Evolutionary conservation across 176 grass and related monocot species (phyloP).

Genomic region (Oryza officinalis): DNA sequence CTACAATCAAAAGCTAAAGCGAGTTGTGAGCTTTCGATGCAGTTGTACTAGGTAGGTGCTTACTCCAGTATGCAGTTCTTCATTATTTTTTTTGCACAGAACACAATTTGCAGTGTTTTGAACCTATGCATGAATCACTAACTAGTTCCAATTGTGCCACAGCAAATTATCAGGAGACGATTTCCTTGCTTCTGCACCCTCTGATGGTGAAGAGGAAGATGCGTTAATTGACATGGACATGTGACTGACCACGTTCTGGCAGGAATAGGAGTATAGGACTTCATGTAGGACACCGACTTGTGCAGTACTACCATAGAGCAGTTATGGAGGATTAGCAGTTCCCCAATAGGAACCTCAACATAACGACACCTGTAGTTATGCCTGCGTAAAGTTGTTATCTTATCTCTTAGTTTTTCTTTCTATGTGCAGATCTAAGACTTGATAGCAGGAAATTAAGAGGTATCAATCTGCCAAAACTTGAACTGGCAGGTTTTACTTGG

Average conservation of each 20-base stretch:
- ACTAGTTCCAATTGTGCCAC: background rate
- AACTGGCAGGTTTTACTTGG: background rate
- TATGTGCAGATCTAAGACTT: constrained; percentile 10
- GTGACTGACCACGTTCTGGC: constrained; percentile 41
- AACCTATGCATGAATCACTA: background rate
- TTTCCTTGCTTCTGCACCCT: constrained; percentile 44
- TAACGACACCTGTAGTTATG: background rate
- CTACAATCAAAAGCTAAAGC: constrained; percentile 94
- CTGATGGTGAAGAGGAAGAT: constrained; percentile 65
- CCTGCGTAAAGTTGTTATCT: background rate
- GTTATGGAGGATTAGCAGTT: background rate
- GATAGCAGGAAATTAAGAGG: background rate
- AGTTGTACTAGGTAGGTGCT: constrained; percentile 73
- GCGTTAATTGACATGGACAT: constrained; percentile 83
- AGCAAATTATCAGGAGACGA: constrained; percentile 72
- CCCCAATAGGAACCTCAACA: background rate
- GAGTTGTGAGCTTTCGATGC: constrained; percentile 86
- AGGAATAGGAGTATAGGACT: constrained; percentile 17
- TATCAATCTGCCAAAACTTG: background rate
- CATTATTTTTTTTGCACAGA: background rate
- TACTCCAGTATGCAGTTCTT: background rate
- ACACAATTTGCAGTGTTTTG: background rate
- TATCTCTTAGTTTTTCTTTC: background rate
- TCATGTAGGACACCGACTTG: background rate
- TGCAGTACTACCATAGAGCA: background rate